phyloP scores from a whole-genome alignment of 768 basidiomycete species.

The Boletus huronensis region DNA sequence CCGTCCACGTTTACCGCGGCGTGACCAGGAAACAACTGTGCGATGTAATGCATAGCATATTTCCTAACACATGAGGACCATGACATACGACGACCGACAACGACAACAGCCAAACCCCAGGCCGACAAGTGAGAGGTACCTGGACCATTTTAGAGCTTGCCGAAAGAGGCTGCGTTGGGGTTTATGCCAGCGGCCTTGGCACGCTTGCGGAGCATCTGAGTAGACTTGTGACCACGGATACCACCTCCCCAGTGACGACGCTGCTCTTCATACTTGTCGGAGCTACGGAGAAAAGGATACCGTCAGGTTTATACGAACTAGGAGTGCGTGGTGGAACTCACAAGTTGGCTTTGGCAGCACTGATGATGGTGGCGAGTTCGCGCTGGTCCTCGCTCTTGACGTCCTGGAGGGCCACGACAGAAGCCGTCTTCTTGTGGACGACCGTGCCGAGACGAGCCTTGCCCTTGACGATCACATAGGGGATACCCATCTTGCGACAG shows the following conservation, averaged over 20 bases:
- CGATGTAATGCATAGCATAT: slow-evolving; percentile 15
- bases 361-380: slow-evolving; percentile 88
- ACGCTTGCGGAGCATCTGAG: slow-evolving; percentile 89
- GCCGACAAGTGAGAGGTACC: background rate
- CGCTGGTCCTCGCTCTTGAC: slow-evolving; percentile 93
- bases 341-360: slow-evolving; percentile 97
- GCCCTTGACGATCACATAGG: slow-evolving; percentile 97
- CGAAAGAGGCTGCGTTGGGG: slow-evolving; percentile 49
- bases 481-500: slow-evolving; percentile 99
- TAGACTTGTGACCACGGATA: slow-evolving; percentile 90
- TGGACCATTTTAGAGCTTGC: slow-evolving; percentile 55
- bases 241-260: slow-evolving; percentile 96
- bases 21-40: slow-evolving; percentile 2
- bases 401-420: slow-evolving; percentile 87
- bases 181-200: slow-evolving; percentile 86
- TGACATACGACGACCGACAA: slow-evolving; percentile 11
- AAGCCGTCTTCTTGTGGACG: slow-evolving; percentile 97
- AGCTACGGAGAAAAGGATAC: slow-evolving; percentile 38
- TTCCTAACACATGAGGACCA: slow-evolving; percentile 19
- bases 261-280: slow-evolving; percentile 91
- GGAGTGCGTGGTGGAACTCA: slow-evolving; percentile 38
- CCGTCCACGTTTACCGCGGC: slow-evolving; percentile 1
- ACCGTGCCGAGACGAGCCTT: slow-evolving; percentile 98
- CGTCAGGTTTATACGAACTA: slow-evolving; percentile 1
- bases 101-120: background rate